Conservation (phyloP, 306 rosid species). For the Fragaria iinumae region DNA sequence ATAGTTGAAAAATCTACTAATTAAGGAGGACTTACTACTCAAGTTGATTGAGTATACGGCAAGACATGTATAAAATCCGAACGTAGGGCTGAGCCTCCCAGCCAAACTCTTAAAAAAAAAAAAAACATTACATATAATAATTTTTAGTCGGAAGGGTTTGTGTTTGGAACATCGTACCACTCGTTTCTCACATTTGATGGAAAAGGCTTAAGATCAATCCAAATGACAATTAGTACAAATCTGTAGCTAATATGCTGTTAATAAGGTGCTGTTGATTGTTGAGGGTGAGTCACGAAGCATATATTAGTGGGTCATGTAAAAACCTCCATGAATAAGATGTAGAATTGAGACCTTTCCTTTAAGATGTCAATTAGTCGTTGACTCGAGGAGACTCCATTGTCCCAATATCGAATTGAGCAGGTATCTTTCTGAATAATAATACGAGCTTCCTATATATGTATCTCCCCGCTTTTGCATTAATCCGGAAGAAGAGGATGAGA, state of each 20-base stretch:
- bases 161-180: neutral
- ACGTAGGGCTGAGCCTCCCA: no score
- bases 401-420: neutral
- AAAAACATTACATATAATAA: no score
- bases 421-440: neutral
- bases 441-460: neutral
- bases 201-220: neutral
- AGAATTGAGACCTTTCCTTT: neutral
- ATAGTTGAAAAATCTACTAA: no score
- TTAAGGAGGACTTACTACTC: no score
- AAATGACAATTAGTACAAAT: neutral
- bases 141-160: neutral
- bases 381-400: conserved; percentile 3
- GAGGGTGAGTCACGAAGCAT: conserved; percentile 15
- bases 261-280: neutral
- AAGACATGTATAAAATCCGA: no score
- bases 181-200: neutral
- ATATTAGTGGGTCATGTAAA: neutral
- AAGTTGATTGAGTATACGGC: no score
- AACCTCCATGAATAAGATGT: neutral
- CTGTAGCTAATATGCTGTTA: neutral
- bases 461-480: neutral
- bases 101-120: no score
- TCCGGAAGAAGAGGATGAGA: neutral
- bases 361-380: neutral